A percentile compares a stretch with the other conserved stretches of the same genome.
phyloP scores from a whole-genome alignment of 225 moss, liverwort and hornwort species.

The Takakia lepidozioides region DNA sequence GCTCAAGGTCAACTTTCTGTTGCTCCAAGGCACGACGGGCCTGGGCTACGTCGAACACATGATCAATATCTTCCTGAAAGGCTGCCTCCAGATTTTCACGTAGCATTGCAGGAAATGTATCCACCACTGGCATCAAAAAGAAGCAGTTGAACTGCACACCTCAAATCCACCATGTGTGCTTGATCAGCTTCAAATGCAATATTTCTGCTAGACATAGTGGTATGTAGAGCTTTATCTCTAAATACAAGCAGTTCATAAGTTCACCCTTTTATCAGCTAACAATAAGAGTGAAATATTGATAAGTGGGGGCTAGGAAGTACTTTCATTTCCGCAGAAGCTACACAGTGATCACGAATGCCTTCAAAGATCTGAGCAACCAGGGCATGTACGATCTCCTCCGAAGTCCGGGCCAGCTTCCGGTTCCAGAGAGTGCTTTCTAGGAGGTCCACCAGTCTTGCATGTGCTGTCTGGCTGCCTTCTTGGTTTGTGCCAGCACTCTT shows the following conservation, averaged over 20 bases:
- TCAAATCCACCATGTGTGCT: too few species aligned
- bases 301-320: too few species aligned
- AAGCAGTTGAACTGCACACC: constrained; percentile 92
- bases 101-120: constrained; percentile 88
- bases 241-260: too few species aligned
- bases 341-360: constrained; percentile 92
- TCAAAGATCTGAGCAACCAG: constrained; percentile 89
- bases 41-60: constrained; percentile 87
- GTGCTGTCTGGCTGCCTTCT: constrained; percentile 71
- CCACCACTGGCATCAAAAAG: constrained; percentile 99
- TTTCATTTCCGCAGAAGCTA: constrained; percentile 88
- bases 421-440: constrained; percentile 98
- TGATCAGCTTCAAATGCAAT: too few species aligned
- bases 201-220: too few species aligned
- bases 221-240: too few species aligned
- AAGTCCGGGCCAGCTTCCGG: constrained; percentile 87
- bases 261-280: too few species aligned
- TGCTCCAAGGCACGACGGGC: constrained; percentile 79
- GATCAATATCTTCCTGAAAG: constrained; percentile 90
- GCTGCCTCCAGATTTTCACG: constrained; percentile 90
- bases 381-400: constrained; percentile 97
- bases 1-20: constrained; percentile 65
- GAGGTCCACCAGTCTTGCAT: constrained; percentile 85
- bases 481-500: constrained; percentile 28
- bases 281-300: too few species aligned